Percentiles rank a stretch among this genome's conserved stretches.
phyloP scores from a whole-genome alignment of 257 asterid genomes.

The Solanum pennellii region DNA sequence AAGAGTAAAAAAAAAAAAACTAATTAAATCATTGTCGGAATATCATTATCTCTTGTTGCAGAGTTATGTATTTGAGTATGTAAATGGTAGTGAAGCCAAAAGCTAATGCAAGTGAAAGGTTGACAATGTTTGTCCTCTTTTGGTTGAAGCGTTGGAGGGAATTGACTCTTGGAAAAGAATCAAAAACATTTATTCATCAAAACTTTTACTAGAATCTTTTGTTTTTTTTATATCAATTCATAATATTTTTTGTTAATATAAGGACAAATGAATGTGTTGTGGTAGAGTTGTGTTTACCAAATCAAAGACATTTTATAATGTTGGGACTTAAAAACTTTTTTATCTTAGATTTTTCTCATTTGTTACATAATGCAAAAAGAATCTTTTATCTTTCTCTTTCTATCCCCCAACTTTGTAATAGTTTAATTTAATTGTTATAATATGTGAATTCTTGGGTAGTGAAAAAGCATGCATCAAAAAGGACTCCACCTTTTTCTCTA shows the following conservation, averaged over 20 bases:
- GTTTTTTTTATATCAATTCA: neutral
- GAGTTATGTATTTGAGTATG: neutral
- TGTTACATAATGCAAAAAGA: neutral
- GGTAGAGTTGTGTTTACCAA: neutral
- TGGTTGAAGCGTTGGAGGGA: neutral
- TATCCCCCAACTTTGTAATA: neutral
- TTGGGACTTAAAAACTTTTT: neutral
- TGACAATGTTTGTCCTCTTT: neutral
- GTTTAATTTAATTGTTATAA: neutral
- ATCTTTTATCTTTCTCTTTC: neutral
- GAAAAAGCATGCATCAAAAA: neutral
- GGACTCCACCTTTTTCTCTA: constrained; percentile 1
- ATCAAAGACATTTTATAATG: neutral
- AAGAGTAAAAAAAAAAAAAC: neutral
- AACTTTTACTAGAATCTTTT: neutral
- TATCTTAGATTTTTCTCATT: neutral
- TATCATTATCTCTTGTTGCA: neutral
- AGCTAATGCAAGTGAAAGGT: neutral
- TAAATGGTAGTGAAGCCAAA: neutral
- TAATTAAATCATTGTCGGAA: neutral
- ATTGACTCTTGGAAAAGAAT: neutral
- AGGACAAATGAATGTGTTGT: neutral
- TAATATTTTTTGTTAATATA: neutral
- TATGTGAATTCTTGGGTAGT: neutral
- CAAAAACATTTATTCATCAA: neutral